Conservation (phyloP, 345 rosid species). For the Brassica carinata region DNA sequence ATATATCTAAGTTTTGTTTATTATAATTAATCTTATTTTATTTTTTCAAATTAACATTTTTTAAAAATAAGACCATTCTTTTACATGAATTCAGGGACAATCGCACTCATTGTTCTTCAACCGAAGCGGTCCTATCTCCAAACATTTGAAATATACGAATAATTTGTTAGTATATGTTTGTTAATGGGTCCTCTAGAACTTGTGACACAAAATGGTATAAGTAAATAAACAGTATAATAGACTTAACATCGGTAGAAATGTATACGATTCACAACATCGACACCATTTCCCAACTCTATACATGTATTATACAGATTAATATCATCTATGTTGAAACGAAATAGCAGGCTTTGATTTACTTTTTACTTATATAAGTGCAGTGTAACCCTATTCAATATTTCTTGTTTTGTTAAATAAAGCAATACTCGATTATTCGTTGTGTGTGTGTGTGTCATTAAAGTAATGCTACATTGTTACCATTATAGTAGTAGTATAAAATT, state of each 20-base stretch:
- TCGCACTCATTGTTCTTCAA: neutral
- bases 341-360: neutral
- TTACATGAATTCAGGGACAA: neutral
- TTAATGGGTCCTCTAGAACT: neutral
- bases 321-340: neutral
- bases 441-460: neutral
- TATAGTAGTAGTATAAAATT: neutral
- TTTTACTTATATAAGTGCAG: neutral
- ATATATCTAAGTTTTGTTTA: too few relatives aligned
- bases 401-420: neutral
- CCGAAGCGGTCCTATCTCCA: neutral
- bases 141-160: neutral
- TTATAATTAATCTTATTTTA: too few relatives aligned
- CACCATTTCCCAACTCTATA: neutral
- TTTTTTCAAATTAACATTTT: too few relatives aligned
- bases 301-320: neutral
- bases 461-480: neutral
- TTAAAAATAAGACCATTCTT: too few relatives aligned
- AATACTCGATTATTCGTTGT: conserved; percentile 4
- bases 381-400: neutral
- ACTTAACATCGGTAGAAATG: neutral
- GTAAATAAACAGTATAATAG: neutral
- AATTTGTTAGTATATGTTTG: neutral
- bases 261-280: neutral
- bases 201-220: neutral